A percentile compares a stretch with the other conserved stretches of the same genome.
These are phyloP conservation scores for Schrenkiella parvula DNA, from an alignment of 345 rosid species.

Conservation along the genomic window DNA sequence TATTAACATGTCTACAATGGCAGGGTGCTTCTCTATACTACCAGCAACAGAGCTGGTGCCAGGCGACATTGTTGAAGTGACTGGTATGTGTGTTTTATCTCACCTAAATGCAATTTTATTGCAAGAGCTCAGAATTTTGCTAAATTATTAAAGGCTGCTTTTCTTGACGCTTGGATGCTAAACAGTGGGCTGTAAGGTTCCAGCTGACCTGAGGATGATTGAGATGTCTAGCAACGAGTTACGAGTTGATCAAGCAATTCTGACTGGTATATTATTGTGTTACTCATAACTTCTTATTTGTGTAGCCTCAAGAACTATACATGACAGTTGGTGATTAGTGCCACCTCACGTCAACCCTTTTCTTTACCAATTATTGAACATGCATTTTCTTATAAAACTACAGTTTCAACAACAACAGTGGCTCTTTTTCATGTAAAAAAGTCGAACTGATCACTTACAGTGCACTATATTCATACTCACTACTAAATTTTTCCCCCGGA, in stretches of 20 bases:
- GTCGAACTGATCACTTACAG: neutral
- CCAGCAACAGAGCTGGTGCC: slow-evolving; percentile 95
- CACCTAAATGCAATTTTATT: neutral
- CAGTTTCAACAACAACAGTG: neutral
- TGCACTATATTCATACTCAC: neutral
- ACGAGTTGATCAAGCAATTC: slow-evolving; percentile 98
- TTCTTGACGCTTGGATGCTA: slow-evolving; percentile 22
- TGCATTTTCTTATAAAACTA: slow-evolving; percentile 7
- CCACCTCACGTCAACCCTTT: neutral
- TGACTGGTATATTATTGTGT: slow-evolving; percentile 59
- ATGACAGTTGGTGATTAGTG: neutral
- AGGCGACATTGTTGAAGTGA: slow-evolving; percentile 94
- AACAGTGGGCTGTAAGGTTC: slow-evolving; percentile 96
- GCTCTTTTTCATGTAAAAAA: neutral
- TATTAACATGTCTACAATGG: slow-evolving; percentile 19
- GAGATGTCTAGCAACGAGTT: slow-evolving; percentile 88
- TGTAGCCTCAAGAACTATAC: slow-evolving; percentile 14
- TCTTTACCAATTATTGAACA: neutral
- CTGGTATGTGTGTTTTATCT: slow-evolving; percentile 45
- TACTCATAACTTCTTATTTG: slow-evolving; percentile 8
- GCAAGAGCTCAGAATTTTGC: neutral
- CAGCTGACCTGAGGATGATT: slow-evolving; percentile 96
- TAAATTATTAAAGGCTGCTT: neutral
- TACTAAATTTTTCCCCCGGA: slow-evolving; percentile 26
- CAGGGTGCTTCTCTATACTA: slow-evolving; percentile 97